Conservation (phyloP, 108 stramenopile species). For the Skeletonema grethae region DNA sequence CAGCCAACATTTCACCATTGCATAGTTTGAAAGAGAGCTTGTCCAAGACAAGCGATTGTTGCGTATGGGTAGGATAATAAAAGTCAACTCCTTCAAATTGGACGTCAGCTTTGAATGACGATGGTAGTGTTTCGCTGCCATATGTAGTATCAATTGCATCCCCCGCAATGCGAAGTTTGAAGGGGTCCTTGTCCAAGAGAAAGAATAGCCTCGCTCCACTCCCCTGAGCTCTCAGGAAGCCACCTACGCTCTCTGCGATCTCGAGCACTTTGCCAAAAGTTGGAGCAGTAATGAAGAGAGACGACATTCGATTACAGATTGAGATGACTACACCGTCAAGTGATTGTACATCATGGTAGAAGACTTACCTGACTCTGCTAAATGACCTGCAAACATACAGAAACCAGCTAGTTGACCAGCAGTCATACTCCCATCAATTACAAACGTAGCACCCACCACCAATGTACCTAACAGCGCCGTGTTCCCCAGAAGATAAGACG, state of each 20-base stretch:
- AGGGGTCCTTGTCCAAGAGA: constrained; percentile 26
- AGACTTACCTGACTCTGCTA: constrained; percentile 20
- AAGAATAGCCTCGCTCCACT: constrained; percentile 44
- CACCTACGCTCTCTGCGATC: constrained; percentile 31
- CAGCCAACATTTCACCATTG: constrained; percentile 57
- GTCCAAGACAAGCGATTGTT: constrained; percentile 55
- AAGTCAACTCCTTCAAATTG: constrained; percentile 77
- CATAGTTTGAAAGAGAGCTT: constrained; percentile 35
- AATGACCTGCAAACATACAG: constrained; percentile 46
- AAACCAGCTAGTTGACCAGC: constrained; percentile 44
- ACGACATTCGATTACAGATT: too few relatives aligned
- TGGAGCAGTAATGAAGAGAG: too few relatives aligned
- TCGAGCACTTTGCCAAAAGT: constrained; percentile 8
- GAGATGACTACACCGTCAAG: too few relatives aligned
- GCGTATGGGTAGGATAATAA: constrained; percentile 83
- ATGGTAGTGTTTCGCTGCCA: constrained; percentile 15
- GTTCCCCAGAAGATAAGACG: constrained; percentile 43
- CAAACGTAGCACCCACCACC: constrained; percentile 33
- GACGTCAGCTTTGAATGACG: constrained; percentile 31
- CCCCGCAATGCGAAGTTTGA: background rate
- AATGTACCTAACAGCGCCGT: constrained; percentile 30
- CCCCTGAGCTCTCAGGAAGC: constrained; percentile 43
- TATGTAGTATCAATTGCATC: background rate
- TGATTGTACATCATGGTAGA: too few relatives aligned
- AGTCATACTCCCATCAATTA: constrained; percentile 33